Evolutionary conservation across 73 alveolate species (phyloP).

Genomic region (Tetrahymena thermophila): DNA sequence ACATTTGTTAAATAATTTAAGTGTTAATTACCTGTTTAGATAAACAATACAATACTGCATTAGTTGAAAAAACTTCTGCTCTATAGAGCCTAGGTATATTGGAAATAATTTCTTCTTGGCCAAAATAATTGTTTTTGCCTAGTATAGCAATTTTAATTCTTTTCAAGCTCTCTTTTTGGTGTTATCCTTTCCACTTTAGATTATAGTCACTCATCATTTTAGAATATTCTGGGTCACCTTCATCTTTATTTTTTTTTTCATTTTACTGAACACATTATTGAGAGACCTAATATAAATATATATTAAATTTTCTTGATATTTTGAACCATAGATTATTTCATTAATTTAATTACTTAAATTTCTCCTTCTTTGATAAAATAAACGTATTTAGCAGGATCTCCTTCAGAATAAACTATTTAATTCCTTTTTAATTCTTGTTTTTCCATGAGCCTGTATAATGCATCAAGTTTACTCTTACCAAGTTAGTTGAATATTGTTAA

Average conservation of each 20-base stretch:
- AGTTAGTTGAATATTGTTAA: neutral
- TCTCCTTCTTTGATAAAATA: neutral
- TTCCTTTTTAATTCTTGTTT: neutral
- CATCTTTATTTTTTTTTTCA: neutral
- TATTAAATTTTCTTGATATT: neutral
- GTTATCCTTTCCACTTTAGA: neutral
- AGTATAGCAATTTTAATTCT: neutral
- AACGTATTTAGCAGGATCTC: neutral
- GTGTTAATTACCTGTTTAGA: neutral
- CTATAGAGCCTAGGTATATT: neutral
- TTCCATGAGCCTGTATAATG: neutral
- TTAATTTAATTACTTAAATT: neutral
- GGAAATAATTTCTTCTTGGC: neutral
- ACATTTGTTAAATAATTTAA: no score
- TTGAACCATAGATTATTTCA: neutral
- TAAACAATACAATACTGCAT: neutral
- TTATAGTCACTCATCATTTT: neutral
- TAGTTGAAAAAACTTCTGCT: neutral
- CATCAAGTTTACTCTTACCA: neutral
- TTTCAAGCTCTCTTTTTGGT: neutral
- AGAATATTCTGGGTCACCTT: neutral
- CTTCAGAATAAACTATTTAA: neutral
- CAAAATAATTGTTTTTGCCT: neutral
- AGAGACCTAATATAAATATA: neutral
- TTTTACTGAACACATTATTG: neutral